Base-by-base conservation (phyloP, 495 filamentous ascomycete genomes). In the Tetracladium setigerum region DNA sequence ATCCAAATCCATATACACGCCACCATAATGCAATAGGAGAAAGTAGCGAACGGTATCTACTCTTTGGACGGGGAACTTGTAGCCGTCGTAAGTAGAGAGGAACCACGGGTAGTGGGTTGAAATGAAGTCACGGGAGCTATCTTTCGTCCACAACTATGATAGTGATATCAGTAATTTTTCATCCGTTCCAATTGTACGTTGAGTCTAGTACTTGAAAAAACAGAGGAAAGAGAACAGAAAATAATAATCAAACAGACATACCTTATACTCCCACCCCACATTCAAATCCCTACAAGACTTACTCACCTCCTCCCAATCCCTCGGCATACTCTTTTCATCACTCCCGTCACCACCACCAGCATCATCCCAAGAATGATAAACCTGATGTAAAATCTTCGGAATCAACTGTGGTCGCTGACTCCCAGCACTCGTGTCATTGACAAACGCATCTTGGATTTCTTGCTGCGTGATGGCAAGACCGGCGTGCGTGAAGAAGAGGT, bases 331-430 rank as follows among this genome's bases (percentile, higher is more conserved):
- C 44, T 86, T 78, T 32, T 19, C 38, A 41, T 19, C 18, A n/a
- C 9, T 9, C n/a, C n/a, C n/a, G n/a, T n/a, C n/a, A n/a, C n/a
- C n/a, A 46, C 45, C 45, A 4, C 49, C 53, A 0, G 59, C 55
- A 4, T 59, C 59, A 4, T 56, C 40, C 63, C 65, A 67, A 60
- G 89, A 88, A 50, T 79, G 77, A 62, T 86, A 94, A 18, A 88
- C 87, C 58, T 94, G 86, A 61, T 94, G 87, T 46, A 94, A 85
- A 49, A 91, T 89, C 67, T 87, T 90, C 33, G 87, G 87, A 43
- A 92, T 88, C 39, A 85, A 65, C 53, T 82, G 78, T 9, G 77
- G 75, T 31, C 76, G 71, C 40, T 68, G 64, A 53, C 77, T 74
- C 1, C n/a, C 17, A 4, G 14, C 16, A 1, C 31, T 27, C 5